Conservation (phyloP, 1,284 basidiomycete genomes). For the Moniliophthora roreri region DNA sequence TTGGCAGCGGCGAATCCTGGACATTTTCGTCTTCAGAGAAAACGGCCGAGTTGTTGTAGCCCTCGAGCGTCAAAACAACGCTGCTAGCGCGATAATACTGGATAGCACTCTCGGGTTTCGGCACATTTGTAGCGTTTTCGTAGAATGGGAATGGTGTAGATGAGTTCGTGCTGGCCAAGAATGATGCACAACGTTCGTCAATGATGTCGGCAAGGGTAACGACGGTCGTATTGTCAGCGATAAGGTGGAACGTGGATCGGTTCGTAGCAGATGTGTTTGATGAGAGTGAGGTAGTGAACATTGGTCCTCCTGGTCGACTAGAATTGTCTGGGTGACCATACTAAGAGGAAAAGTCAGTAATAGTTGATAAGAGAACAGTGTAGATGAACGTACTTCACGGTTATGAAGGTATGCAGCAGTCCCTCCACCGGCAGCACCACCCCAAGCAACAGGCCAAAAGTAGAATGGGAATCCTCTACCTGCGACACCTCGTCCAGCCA, state of each 20-base stretch:
- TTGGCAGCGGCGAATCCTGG: not conserved
- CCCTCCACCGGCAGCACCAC: conserved; percentile 33
- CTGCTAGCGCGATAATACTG: conserved; percentile 63
- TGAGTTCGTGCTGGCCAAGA: conserved; percentile 7
- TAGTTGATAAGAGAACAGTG: not conserved
- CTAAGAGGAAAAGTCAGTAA: conserved; percentile 29
- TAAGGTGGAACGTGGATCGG: conserved; percentile 49
- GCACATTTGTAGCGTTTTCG: conserved; percentile 23
- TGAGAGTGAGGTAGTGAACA: conserved; percentile 48
- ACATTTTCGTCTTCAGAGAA: not conserved
- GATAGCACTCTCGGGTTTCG: conserved; percentile 50
- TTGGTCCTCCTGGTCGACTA: conserved; percentile 57
- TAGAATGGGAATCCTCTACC: conserved; percentile 52
- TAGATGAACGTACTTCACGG: conserved; percentile 30
- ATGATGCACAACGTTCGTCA: conserved; percentile 42
- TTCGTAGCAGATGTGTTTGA: conserved; percentile 31
- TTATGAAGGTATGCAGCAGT: conserved; percentile 42
- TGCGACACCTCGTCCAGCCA: conserved; percentile 40
- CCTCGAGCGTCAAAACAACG: conserved; percentile 45
- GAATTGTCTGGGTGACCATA: conserved; percentile 54
- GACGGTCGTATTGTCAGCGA: conserved; percentile 60
- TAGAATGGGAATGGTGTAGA: conserved; percentile 3
- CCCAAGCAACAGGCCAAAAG: conserved; percentile 62
- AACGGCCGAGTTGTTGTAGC: not conserved
- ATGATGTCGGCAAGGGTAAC: conserved; percentile 48